Evolutionary conservation across 345 rosid genomes (phyloP), one percentile per base, ranked within the genome.

Genomic region (Camelina sativa): DNA sequence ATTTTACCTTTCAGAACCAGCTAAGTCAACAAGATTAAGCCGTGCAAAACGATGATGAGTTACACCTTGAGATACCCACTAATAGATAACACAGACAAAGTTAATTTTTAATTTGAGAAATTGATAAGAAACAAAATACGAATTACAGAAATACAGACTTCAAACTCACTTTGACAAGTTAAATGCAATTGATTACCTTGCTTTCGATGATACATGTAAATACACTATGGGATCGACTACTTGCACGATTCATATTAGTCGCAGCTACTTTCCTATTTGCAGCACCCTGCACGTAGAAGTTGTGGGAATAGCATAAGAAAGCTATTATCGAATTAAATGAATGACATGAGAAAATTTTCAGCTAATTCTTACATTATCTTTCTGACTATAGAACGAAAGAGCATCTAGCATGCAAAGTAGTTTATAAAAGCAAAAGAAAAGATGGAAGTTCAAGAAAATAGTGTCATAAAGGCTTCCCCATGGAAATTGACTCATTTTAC

Each of bases 161-260:
- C 6, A 19, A 71, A 77, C 40, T 44, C 67, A 17, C 30, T 65
- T 22, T 15, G 23, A 58, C 68, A 78, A 69, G 25, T 59, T 13
- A 28, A 50, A 22, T 47, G 7, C 13, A 43, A 6, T 52, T 23
- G 56, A 79, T 73, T 74, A 95, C 98, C 94, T 90, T 86, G 76
- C 99, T 92, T 80, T 95, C 99, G 53, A 92, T 90, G 62, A 84
- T 83, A 67, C 99, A 95, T 60, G 99, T 92, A 81, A 95, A 92
- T 44, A 95, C 99, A 81, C 99, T 95, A 60, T 95, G 99, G 53
- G 99, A 95, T 66, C 98, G 97, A 80, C 99, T 95, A 80, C 99
- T 95, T 32, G 97, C 98, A 73, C 83, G 91, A 72, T 92, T 95
- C 99, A 95, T 92, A 77, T 92, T 92, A 52, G 99, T 95, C 3